A percentile compares a stretch with the other conserved stretches of the same genome.
These are phyloP conservation scores for Austroboletus festivus DNA, from an alignment of 768 basidiomycete species.

Conservation along the genomic window DNA sequence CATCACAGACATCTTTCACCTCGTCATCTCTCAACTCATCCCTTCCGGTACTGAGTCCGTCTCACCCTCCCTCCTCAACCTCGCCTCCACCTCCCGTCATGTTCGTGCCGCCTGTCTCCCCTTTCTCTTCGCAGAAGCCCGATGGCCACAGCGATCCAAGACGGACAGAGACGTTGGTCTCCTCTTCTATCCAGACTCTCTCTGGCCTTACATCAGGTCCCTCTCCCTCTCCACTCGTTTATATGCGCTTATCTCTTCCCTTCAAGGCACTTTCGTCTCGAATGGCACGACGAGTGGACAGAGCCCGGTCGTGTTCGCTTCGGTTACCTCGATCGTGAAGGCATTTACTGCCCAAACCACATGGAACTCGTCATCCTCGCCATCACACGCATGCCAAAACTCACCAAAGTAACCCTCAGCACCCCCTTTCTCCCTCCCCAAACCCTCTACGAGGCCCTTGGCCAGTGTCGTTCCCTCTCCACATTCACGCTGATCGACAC, in stretches of 20 bases:
- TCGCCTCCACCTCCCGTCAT: constrained; percentile 23
- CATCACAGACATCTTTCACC: constrained; percentile 35
- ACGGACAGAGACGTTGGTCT: constrained; percentile 22
- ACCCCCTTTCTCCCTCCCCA: constrained; percentile 33
- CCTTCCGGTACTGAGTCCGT: not conserved
- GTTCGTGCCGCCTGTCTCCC: constrained; percentile 32
- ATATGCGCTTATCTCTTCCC: not conserved
- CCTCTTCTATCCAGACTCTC: constrained; percentile 27
- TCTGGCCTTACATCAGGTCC: constrained; percentile 33
- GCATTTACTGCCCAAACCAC: constrained; percentile 30
- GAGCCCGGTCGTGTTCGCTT: constrained; percentile 34
- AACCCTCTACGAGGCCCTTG: constrained; percentile 28
- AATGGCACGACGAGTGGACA: constrained; percentile 38
- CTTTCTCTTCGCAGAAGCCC: constrained; percentile 31
- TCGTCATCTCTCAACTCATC: constrained; percentile 29
- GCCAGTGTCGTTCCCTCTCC: constrained; percentile 25
- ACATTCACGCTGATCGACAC: constrained; percentile 32
- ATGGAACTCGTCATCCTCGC: constrained; percentile 25
- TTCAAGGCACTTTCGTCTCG: constrained; percentile 29
- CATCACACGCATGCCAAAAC: constrained; percentile 29
- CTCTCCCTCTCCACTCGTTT: not conserved
- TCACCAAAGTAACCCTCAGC: constrained; percentile 26
- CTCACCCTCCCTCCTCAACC: constrained; percentile 19
- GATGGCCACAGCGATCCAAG: constrained; percentile 33
- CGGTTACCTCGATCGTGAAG: constrained; percentile 31